Evolutionary conservation across 805 yeast species (phyloP), one percentile per base, ranked within the genome.

Genomic region (Blastobotrys parvus): DNA sequence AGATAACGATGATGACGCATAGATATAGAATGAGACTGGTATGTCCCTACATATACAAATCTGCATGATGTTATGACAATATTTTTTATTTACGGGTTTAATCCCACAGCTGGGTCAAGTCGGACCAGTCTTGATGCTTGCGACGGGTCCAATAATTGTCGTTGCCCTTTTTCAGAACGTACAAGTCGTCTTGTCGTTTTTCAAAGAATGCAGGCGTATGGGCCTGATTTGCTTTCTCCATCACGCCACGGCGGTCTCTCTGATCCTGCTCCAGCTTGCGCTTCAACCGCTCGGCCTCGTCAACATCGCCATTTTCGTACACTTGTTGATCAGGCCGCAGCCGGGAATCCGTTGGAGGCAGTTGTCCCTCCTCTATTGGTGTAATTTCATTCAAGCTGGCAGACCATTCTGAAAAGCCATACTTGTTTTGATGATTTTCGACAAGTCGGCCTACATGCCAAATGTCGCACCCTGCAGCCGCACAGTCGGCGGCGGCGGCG

Each of bases 291-390:
- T 90, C 97, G 0, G 97, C 96, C 42, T 69, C 62, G 17, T 77
- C 85, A 8, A 80, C 64, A 18, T 77, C 67, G 2, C 88, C 92
- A 15, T 71, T 58, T 57, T 86, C 94, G 53, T 86, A 87, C 1
- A 68, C 62, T 35, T 74, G 67, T 56, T 87, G 77, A 60, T 92
- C 98, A 0, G 97, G 97, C 57, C 98, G 74, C 36, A 79, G 62
- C 56, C 98, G 75, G 5, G 96, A 83, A 60, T 92, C 98, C 0
- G 92, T 85, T 2, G 89, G 89, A 4, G 97, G 82, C 32, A 89
- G 53, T 2, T 62, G 42, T 2, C 67, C 82, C 22, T 70, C 48
- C 57, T 90, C 97, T 11, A 90, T 63, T 3, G 59, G 65, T 0
- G 95, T 84, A 32, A 89, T 74, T 46, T 87, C 84, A 58, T 88